Evolutionary conservation across 192 early-diverging fungal genomes (phyloP).

Genomic region (Podila verticillata): DNA sequence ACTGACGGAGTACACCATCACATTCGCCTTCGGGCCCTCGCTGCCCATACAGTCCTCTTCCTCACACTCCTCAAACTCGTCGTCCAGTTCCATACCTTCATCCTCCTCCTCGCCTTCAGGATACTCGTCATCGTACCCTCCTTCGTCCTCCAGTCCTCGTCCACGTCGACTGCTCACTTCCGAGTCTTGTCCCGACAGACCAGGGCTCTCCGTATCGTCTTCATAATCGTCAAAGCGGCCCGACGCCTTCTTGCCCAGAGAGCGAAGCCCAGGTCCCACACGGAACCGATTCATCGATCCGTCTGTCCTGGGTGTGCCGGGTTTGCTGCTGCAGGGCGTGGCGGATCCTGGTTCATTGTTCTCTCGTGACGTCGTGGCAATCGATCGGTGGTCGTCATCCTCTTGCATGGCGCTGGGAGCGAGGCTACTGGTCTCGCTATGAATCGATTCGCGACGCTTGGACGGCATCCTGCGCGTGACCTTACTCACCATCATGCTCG

Average conservation of each 20-base stretch:
- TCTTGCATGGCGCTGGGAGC: not conserved
- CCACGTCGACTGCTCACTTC: slow-evolving; percentile 3
- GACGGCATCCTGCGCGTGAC: slow-evolving; percentile 30
- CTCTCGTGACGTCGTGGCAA: not conserved
- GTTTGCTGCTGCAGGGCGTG: not conserved
- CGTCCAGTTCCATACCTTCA: not conserved
- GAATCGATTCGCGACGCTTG: slow-evolving; percentile 15
- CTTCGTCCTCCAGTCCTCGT: not conserved
- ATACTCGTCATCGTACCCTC: not conserved
- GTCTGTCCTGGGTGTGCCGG: not conserved
- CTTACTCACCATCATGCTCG: slow-evolving; percentile 31
- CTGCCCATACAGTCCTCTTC: slow-evolving; percentile 11
- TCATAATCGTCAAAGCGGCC: not conserved
- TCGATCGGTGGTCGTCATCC: not conserved
- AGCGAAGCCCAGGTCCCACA: not conserved
- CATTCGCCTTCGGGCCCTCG: slow-evolving; percentile 9
- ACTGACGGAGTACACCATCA: slow-evolving; percentile 44
- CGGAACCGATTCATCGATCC: not conserved
- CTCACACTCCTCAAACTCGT: not conserved
- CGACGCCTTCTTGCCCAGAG: not conserved
- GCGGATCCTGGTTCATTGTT: not conserved
- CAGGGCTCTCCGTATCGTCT: not conserved
- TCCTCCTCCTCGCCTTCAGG: slow-evolving; percentile 1
- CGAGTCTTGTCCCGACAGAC: not conserved
- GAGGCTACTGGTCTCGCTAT: not conserved